Conservation (phyloP, 2,329 filamentous ascomycete species). For the Gaeumannomyces sp. region DNA sequence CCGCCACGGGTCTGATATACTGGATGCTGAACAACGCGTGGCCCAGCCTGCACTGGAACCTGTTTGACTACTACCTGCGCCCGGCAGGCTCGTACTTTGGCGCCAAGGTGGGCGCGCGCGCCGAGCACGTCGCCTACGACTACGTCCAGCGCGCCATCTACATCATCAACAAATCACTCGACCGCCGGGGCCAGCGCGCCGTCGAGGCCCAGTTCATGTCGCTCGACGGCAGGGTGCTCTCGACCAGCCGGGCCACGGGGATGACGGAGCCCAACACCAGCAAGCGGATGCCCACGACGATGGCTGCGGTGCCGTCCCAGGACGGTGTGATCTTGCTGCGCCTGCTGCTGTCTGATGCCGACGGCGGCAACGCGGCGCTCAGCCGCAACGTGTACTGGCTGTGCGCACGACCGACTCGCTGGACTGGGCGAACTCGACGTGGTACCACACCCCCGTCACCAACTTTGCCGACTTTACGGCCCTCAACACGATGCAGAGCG, state of each 20-base stretch:
- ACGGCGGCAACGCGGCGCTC: conserved; percentile 24
- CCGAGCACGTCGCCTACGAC: conserved; percentile 51
- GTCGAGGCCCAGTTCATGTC: conserved; percentile 45
- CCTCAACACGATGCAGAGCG: conserved; percentile 32
- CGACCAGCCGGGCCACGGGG: conserved; percentile 18
- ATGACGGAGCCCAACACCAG: conserved; percentile 39
- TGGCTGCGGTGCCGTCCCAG: conserved; percentile 20
- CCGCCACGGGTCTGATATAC: conserved; percentile 56
- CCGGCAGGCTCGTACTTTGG: conserved; percentile 55
- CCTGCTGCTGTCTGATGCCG: conserved; percentile 31
- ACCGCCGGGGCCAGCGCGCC: conserved; percentile 30
- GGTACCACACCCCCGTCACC: conserved; percentile 53
- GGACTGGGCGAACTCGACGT: conserved; percentile 50
- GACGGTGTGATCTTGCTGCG: conserved; percentile 42
- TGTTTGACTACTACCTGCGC: conserved; percentile 58
- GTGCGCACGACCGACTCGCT: conserved; percentile 36
- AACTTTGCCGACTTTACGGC: conserved; percentile 41
- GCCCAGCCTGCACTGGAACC: conserved; percentile 59
- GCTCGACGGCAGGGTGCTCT: conserved; percentile 36
- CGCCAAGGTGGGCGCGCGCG: conserved; percentile 41
- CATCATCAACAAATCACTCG: conserved; percentile 47
- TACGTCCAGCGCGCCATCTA: conserved; percentile 40
- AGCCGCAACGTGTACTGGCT: conserved; percentile 59
- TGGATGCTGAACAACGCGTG: conserved; percentile 64
- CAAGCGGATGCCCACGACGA: conserved; percentile 28